Evolutionary conservation across 768 basidiomycete genomes (phyloP), one percentile per base, ranked within the genome.

Genomic region (Pholiota molesta): DNA sequence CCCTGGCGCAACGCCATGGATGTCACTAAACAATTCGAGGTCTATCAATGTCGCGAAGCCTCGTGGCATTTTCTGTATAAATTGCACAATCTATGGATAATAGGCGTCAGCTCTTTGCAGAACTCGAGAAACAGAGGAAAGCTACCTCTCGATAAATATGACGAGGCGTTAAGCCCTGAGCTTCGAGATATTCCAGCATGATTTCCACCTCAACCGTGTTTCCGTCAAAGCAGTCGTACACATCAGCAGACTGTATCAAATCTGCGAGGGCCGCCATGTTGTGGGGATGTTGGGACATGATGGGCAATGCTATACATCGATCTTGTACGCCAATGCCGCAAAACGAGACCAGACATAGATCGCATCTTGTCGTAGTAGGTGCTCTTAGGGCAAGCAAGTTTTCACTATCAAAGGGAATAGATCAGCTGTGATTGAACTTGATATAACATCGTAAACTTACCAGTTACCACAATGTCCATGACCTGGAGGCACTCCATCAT

Each of bases 401-500:
- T 74, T 94, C 93, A 69, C 91, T 92, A 54, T 45, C 59, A 52
- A 52, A 55, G 26, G 40, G 61, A 39, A 57, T 57, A 19, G 45
- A 19, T 17, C 10, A 23, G 31, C 28, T 4, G 57, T n/a, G 19
- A 29, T 29, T 23, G 28, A 28, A 14, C 23, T 37, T 13, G 35
- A 3, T n/a, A 21, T 23, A 5, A 44, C 47, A 11, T 54, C 23
- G 64, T 17, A 31, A n/a, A 67, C 81, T 55, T 68, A 90, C 91
- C 92, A 95, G 69, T 92, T 91, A 31, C 90, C 93, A 64, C 93
- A 95, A 67, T 86, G 84, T 11, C 77, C 86, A 65, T 95, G 93
- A 19, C 92, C 93, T 0, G 91, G 89, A 2, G 93, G 93, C 5
- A 81, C 67, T 39, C 93, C 93, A 54, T 92, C 86, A 39, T 93